phyloP scores from a whole-genome alignment of 768 basidiomycete species.

The Calocybe indica region DNA sequence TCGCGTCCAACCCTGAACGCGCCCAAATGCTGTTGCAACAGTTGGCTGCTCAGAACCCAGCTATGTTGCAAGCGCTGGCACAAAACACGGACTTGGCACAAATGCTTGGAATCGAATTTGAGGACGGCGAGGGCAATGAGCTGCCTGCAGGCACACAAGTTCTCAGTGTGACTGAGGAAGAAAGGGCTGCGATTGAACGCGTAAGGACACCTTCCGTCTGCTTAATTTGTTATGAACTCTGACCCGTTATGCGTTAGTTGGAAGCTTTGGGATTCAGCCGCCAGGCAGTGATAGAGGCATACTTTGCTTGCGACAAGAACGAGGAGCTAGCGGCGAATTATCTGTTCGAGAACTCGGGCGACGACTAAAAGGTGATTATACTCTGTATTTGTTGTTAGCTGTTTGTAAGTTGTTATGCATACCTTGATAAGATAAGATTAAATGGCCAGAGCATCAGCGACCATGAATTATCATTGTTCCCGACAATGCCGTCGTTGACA shows the following conservation, averaged over 20 bases:
- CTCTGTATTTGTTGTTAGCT: neutral
- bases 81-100: slow-evolving; percentile 54
- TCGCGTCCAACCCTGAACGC: slow-evolving; percentile 70
- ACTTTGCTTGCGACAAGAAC: slow-evolving; percentile 93
- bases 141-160: slow-evolving; percentile 51
- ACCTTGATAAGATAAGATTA: no score
- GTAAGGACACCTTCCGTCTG: slow-evolving; percentile 40
- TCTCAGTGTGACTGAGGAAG: slow-evolving; percentile 79
- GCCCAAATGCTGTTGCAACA: slow-evolving; percentile 83
- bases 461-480: neutral
- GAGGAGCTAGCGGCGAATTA: slow-evolving; percentile 96
- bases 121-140: slow-evolving; percentile 31
- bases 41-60: slow-evolving; percentile 68
- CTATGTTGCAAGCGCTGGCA: slow-evolving; percentile 61
- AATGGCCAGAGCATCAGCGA: neutral
- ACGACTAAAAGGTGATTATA: slow-evolving; percentile 25
- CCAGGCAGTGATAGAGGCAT: slow-evolving; percentile 81
- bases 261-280: slow-evolving; percentile 85
- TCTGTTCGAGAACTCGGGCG: slow-evolving; percentile 71
- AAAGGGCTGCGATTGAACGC: slow-evolving; percentile 82
- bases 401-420: no score
- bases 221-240: neutral
- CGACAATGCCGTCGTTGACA: neutral
- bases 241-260: slow-evolving; percentile 42
- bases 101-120: slow-evolving; percentile 58